Conservation (phyloP, 257 asterid species). For the Cynanchum wilfordii region DNA sequence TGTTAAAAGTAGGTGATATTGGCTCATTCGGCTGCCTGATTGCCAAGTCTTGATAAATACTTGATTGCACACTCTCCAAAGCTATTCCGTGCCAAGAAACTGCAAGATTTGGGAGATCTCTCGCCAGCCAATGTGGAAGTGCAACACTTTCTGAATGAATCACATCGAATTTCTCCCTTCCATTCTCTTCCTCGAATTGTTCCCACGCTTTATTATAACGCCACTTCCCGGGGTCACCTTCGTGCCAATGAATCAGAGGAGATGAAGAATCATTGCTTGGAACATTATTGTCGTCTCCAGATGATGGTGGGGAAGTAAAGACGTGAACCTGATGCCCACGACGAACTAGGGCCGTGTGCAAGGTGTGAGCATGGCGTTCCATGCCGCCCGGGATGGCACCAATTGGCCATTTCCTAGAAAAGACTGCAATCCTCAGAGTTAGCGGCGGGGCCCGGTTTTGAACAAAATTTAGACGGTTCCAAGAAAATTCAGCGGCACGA, state of each 20-base stretch:
- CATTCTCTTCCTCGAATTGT: conserved; percentile 49
- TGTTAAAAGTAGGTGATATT: conserved; percentile 46
- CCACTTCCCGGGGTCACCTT: conserved; percentile 76
- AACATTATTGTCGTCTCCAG: neutral
- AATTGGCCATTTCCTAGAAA: conserved; percentile 87
- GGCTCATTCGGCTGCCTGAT: conserved; percentile 40
- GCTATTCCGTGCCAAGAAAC: conserved; percentile 98
- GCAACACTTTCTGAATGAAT: conserved; percentile 93
- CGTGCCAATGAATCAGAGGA: conserved; percentile 65
- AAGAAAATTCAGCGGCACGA: conserved; percentile 54
- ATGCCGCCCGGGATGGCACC: conserved; percentile 74
- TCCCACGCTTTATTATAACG: conserved; percentile 83
- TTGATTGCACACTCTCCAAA: conserved; percentile 76
- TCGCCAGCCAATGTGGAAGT: conserved; percentile 62
- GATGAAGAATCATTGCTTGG: conserved; percentile 3
- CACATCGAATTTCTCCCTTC: conserved; percentile 43
- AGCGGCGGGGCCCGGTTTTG: conserved; percentile 25
- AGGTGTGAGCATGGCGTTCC: conserved; percentile 91
- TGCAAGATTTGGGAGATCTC: conserved; percentile 46
- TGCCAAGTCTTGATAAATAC: conserved; percentile 66
- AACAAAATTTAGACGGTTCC: conserved; percentile 55
- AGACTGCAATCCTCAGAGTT: conserved; percentile 67
- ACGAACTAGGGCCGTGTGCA: conserved; percentile 61
- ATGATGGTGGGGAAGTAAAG: conserved; percentile 56
- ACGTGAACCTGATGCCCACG: conserved; percentile 77